Conservation (phyloP, 140 eudicot genomes). For the Oenanthe javanica region DNA sequence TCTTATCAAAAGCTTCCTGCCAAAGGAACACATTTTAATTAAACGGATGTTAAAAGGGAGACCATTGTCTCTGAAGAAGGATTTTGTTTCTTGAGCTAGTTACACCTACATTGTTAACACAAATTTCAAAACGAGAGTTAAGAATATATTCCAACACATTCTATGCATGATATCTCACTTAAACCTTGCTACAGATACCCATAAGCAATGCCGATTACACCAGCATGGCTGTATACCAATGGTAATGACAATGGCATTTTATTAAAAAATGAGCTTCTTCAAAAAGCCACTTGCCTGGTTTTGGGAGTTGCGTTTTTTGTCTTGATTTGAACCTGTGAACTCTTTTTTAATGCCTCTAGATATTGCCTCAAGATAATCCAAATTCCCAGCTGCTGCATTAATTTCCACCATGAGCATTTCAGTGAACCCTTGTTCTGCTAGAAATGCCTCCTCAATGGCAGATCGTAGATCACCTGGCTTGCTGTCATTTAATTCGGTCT, state of each 20-base stretch:
- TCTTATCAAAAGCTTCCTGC: slow-evolving; percentile 38
- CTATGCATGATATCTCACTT: neutral
- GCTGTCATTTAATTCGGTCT: slow-evolving; percentile 64
- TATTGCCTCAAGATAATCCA: slow-evolving; percentile 54
- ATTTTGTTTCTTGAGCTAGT: neutral
- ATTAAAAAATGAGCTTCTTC: neutral
- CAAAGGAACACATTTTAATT: slow-evolving; percentile 7
- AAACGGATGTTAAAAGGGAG: slow-evolving; percentile 6
- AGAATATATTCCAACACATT: neutral
- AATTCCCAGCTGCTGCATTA: slow-evolving; percentile 83
- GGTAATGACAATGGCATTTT: neutral
- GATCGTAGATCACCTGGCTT: slow-evolving; percentile 71
- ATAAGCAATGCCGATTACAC: neutral
- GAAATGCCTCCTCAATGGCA: slow-evolving; percentile 94
- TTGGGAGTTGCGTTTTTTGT: slow-evolving; percentile 34
- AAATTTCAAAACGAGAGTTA: neutral
- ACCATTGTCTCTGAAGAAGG: neutral
- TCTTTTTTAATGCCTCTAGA: slow-evolving; percentile 41
- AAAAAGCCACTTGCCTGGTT: slow-evolving; percentile 39
- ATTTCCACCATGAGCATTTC: slow-evolving; percentile 93
- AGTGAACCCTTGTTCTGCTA: slow-evolving; percentile 84
- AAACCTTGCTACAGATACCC: neutral
- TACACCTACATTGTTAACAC: neutral
- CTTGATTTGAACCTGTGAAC: slow-evolving; percentile 43
- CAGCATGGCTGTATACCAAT: neutral